phyloP scores from a whole-genome alignment of 2,329 filamentous ascomycete species.

The Cordyceps cicadae region DNA sequence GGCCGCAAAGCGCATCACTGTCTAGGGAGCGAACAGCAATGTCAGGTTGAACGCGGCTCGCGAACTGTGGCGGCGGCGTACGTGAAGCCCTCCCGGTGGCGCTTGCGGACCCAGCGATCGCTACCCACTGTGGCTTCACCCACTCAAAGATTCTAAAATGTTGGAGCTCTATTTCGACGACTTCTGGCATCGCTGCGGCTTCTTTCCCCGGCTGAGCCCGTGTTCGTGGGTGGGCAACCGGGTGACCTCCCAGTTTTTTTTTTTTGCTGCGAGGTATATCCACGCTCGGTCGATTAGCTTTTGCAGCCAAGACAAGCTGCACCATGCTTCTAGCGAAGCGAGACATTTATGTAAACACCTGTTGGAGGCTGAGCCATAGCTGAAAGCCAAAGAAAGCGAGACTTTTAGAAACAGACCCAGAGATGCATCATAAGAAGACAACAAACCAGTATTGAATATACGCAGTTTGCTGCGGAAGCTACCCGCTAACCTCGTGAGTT shows the following conservation, averaged over 20 bases:
- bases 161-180: background rate
- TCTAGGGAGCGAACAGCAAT: too few species aligned
- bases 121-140: constrained; percentile 6
- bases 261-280: background rate
- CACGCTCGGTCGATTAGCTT: background rate
- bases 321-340: background rate
- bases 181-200: background rate
- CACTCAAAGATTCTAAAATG: background rate
- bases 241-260: background rate
- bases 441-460: background rate
- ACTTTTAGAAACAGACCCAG: background rate
- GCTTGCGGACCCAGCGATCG: constrained; percentile 3
- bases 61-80: too few species aligned
- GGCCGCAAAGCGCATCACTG: too few species aligned
- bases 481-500: background rate
- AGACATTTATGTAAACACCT: background rate
- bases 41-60: too few species aligned
- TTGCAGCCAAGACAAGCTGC: background rate
- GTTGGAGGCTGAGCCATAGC: background rate
- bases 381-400: background rate
- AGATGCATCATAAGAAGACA: background rate
- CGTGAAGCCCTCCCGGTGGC: background rate
- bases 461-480: background rate
- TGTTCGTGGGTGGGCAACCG: background rate
- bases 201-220: background rate